Percentiles rank a stretch among this genome's conserved stretches.
phyloP scores from a whole-genome alignment of 345 rosid species.

The Linum usitatissimum region DNA sequence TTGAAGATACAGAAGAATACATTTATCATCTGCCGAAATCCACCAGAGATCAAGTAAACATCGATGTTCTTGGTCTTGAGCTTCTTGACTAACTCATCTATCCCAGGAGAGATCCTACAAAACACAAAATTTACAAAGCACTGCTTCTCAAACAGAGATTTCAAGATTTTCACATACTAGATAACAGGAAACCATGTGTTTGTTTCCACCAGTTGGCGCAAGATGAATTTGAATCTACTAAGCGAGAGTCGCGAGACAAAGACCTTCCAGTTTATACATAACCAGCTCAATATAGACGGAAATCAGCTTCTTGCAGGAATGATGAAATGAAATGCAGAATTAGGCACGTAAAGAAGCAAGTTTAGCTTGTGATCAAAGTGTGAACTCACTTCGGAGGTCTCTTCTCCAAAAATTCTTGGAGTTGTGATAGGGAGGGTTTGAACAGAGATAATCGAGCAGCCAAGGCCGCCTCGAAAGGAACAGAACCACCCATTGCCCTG shows the following conservation, averaged over 20 bases:
- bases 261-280: too few species aligned
- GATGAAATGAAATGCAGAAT: neutral
- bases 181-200: neutral
- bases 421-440: conserved; percentile 70
- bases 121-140: too few species aligned
- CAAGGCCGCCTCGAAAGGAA: conserved; percentile 88
- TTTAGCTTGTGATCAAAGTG: conserved; percentile 2
- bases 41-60: conserved; percentile 88
- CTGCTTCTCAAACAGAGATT: neutral
- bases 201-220: too few species aligned
- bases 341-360: neutral
- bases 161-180: neutral
- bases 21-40: conserved; percentile 94
- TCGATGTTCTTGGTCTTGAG: conserved; percentile 49
- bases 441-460: conserved; percentile 80
- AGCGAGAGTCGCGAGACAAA: neutral
- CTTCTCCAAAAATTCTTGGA: conserved; percentile 64
- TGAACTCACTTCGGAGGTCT: conserved; percentile 62
- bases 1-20: conserved; percentile 28
- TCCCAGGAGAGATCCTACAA: conserved; percentile 72
- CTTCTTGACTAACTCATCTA: conserved; percentile 60
- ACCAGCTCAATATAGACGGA: too few species aligned
- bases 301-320: too few species aligned
- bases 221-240: too few species aligned
- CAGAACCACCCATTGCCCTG: conserved; percentile 96